Evolutionary conservation across 2,329 filamentous ascomycete species (phyloP), one percentile per base, ranked within the genome.

Genomic region (Xylaria sp.): DNA sequence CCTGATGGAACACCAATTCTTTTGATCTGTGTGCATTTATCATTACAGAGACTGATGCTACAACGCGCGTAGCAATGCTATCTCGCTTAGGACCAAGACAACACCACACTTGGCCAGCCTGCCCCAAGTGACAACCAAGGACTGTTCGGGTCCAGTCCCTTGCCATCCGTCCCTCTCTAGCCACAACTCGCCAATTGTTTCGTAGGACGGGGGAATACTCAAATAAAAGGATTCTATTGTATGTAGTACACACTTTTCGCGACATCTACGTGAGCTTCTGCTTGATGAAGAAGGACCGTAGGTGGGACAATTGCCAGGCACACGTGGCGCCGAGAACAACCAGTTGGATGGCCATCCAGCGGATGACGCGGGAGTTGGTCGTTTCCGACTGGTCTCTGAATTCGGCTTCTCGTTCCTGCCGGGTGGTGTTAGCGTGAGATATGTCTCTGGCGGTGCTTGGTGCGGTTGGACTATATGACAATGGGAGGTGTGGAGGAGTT

Each of bases 231-330:
- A 8, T 55, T 44, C 21, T 37, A 56, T 35, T 53, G 46, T 60
- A 43, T 46, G 51, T 60, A 44, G 23, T 38, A 49, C 43, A 59
- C 6, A 38, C 31, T 41, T 21, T 35, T 27, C 10, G 10, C 9
- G 4, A n/a, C 17, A 40, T 38, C 79, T 87, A 99, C 62, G 95
- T 98, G 76, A 99, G 88, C 85, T 99, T 99, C 83, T 98, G 94
- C 86, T 99, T 99, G 83, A 99, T 99, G 83, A 99, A 99, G 86
- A 99, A 99, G 47, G 91, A 90, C 70, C 95, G 87, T 71, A 99
- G 85, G 79, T 99, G 94, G 55, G 93, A 96, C 47, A 99, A 83
- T 79, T 99, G 95, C 95, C 95, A 99, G 64, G 92, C 91, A 80
- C 95, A 99, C 33, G 95, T 97, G 58, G 89, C 83, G 57, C 89